These are phyloP conservation scores for Venturia nashicola DNA, from an alignment of 2,329 filamentous ascomycete species.

Conservation along the genomic window DNA sequence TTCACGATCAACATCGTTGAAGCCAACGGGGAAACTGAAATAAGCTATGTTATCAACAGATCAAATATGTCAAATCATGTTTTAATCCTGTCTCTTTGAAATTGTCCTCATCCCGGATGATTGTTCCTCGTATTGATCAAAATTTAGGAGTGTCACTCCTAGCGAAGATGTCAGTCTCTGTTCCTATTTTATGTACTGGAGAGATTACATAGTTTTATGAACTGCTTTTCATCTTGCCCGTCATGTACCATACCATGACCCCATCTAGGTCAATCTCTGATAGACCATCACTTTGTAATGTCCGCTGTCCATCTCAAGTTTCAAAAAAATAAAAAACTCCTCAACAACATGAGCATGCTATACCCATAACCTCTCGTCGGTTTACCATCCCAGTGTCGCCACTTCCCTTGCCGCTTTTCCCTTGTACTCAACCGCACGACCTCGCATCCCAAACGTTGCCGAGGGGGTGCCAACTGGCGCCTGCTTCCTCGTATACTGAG, in stretches of 20 bases:
- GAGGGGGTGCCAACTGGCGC: not conserved
- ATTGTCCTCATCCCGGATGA: no score
- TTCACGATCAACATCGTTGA: no score
- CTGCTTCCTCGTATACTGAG: not conserved
- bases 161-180: no score
- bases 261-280: not conserved
- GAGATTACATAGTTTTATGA: no score
- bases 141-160: no score
- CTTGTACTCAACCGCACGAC: not conserved
- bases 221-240: no score
- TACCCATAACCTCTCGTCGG: not conserved
- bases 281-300: not conserved
- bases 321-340: not conserved
- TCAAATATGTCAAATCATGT: no score
- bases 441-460: not conserved
- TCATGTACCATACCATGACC: not conserved
- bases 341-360: not conserved
- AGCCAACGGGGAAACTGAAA: no score
- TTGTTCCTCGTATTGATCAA: no score
- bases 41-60: no score
- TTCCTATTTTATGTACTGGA: no score
- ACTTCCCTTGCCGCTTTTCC: not conserved
- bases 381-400: not conserved
- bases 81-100: no score
- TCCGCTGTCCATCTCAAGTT: not conserved